Evolutionary conservation across 768 basidiomycete genomes (phyloP).

Genomic region (Ramaria sp.): DNA sequence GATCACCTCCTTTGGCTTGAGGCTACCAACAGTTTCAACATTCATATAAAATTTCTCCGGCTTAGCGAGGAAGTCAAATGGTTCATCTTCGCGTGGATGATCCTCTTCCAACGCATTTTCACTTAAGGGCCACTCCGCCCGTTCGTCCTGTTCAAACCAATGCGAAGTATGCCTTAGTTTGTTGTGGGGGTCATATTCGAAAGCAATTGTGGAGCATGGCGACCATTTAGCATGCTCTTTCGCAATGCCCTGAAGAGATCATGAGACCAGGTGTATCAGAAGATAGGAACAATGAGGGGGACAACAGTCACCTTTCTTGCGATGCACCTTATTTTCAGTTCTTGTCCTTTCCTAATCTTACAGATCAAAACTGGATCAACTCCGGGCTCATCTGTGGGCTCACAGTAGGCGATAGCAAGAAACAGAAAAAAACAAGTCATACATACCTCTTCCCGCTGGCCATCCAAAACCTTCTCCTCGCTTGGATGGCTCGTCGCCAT

Average conservation of each 20-base stretch:
- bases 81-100: conserved; percentile 63
- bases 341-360: conserved; percentile 91
- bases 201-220: conserved; percentile 87
- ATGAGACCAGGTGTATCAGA: background rate
- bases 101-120: conserved; percentile 82
- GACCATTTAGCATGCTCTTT: conserved; percentile 99
- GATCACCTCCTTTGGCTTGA: conserved; percentile 81
- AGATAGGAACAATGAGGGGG: background rate
- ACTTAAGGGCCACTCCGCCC: conserved; percentile 85
- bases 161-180: conserved; percentile 91
- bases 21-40: conserved; percentile 88
- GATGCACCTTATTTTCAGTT: conserved; percentile 71
- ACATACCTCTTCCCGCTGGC: conserved; percentile 76
- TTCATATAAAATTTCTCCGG: conserved; percentile 90
- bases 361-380: conserved; percentile 70
- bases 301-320: conserved; percentile 74
- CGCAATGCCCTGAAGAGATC: conserved; percentile 65
- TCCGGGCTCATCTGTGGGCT: conserved; percentile 45
- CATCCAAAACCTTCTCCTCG: conserved; percentile 65
- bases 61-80: conserved; percentile 81
- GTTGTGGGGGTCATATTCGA: conserved; percentile 98
- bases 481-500: conserved; percentile 66
- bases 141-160: conserved; percentile 81
- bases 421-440: background rate
- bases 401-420: conserved; percentile 3